A percentile compares a stretch with the other conserved stretches of the same genome.
These are phyloP conservation scores for Megacollybia marginata DNA, from an alignment of 768 basidiomycete species.

Conservation along the genomic window DNA sequence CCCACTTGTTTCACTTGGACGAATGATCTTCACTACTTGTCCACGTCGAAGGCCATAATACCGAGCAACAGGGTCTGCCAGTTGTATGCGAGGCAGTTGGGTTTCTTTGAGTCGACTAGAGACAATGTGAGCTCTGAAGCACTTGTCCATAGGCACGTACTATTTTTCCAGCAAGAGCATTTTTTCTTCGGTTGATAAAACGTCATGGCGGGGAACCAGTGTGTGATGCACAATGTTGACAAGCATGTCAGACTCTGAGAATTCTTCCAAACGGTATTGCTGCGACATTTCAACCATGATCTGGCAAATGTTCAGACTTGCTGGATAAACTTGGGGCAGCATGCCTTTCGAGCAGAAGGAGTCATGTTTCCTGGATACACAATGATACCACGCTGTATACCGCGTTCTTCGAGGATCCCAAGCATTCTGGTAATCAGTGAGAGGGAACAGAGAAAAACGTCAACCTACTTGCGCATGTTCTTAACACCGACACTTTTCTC, in stretches of 20 bases:
- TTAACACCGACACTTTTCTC: constrained; percentile 95
- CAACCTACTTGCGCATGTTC: constrained; percentile 89
- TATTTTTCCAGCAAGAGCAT: constrained; percentile 82
- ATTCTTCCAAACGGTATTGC: constrained; percentile 88
- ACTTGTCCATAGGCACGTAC: constrained; percentile 43
- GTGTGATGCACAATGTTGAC: constrained; percentile 98
- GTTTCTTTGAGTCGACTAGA: constrained; percentile 93
- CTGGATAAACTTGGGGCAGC: constrained; percentile 9
- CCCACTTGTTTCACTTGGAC: constrained; percentile 95
- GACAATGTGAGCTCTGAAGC: constrained; percentile 6
- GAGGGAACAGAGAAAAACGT: neutral
- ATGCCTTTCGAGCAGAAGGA: constrained; percentile 89
- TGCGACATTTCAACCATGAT: constrained; percentile 87
- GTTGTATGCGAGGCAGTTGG: constrained; percentile 93
- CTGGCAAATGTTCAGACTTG: constrained; percentile 31
- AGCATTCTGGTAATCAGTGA: constrained; percentile 55
- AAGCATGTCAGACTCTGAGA: constrained; percentile 90
- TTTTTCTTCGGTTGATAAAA: constrained; percentile 83
- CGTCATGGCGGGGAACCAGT: constrained; percentile 88
- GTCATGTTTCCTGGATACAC: constrained; percentile 97
- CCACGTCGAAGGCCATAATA: constrained; percentile 95
- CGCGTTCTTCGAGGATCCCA: constrained; percentile 84
- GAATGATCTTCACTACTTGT: constrained; percentile 96
- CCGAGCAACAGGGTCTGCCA: constrained; percentile 95
- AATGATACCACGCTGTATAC: constrained; percentile 85